Conservation (phyloP, 352 stramenopile genomes). For the Phytophthora megakarya region DNA sequence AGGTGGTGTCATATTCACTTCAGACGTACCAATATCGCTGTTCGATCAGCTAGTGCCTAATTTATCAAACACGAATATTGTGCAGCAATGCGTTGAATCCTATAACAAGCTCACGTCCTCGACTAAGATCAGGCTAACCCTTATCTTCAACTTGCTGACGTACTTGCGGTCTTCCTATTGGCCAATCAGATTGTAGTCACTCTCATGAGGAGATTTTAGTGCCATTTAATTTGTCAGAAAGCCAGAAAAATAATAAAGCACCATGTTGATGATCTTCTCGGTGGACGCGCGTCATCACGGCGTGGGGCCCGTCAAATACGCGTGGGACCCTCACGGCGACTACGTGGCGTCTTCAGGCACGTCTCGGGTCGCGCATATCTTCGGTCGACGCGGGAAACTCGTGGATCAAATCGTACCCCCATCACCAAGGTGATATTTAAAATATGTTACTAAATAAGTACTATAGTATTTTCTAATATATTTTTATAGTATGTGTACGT, state of each 20-base stretch:
- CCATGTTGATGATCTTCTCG: conserved; percentile 84
- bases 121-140: no score
- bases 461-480: conserved; percentile 3
- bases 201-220: neutral
- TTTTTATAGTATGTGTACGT: conserved; percentile 56
- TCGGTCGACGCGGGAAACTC: conserved; percentile 68
- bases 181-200: neutral
- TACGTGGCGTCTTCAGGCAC: conserved; percentile 78
- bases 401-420: conserved; percentile 82
- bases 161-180: conserved; percentile 28
- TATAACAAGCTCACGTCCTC: conserved; percentile 30
- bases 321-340: conserved; percentile 78
- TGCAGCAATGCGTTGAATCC: conserved; percentile 6
- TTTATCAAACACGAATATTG: neutral
- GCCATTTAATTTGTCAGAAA: conserved; percentile 13
- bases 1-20: conserved; percentile 15
- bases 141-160: conserved; percentile 14
- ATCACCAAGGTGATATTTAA: conserved; percentile 58
- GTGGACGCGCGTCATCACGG: conserved; percentile 81
- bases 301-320: conserved; percentile 72
- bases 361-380: conserved; percentile 80
- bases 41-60: neutral
- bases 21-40: neutral
- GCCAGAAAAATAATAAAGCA: conserved; percentile 8
- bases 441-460: neutral